Evolutionary conservation across 2,329 filamentous ascomycete species (phyloP), one percentile per base, ranked within the genome.

Genomic region (Aspergillus ochraceus): DNA sequence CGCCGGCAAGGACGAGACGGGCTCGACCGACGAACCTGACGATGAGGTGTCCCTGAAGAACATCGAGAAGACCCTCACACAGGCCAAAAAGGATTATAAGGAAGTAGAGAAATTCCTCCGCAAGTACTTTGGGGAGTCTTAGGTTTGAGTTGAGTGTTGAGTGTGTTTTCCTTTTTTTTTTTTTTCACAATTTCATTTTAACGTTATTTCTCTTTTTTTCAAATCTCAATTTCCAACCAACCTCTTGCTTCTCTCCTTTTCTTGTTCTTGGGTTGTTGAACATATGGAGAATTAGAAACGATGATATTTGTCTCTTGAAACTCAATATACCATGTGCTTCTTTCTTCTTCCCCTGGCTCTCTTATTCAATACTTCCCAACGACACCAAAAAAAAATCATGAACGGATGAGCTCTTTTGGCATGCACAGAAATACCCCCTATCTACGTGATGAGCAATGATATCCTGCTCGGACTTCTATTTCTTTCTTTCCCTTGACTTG

Each of bases 1-100:
- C 66, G 90, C 90, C 70, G 83, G 85, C 70, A 91, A 93, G 77
- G 92, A 94, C 68, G 86, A 91, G 61, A 88, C 90, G 49, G 92
- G 92, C 47, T 83, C 81, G 6, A 79, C 82, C 46, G 83, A 86
- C 58, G 87, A 91, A 72, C 79, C 81, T 2, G 87, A 96, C 69
- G 82, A 88, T 60, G 80, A 87, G 2, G 79, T 86, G 52, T 92
- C 89, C 69, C 81, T 97, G 39, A 77, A 84, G 62, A 86, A 86
- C 62, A 91, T 96, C 70, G 82, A 81, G 66, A 85, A 87, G 49
- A 91, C 88, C 8, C 83, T 98, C 63, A 79, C 81, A 51, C 81
- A 84, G 50, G 90, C 92, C 62, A 92, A 93, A 81, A 76, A 80
- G 61, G 92, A 96, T 70, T 97, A 92, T 75, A 75, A 81, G 51